A percentile compares a stretch with the other conserved stretches of the same genome.
Conservation (phyloP, 192 early-diverging fungal species). For the Backusella macrospora region DNA sequence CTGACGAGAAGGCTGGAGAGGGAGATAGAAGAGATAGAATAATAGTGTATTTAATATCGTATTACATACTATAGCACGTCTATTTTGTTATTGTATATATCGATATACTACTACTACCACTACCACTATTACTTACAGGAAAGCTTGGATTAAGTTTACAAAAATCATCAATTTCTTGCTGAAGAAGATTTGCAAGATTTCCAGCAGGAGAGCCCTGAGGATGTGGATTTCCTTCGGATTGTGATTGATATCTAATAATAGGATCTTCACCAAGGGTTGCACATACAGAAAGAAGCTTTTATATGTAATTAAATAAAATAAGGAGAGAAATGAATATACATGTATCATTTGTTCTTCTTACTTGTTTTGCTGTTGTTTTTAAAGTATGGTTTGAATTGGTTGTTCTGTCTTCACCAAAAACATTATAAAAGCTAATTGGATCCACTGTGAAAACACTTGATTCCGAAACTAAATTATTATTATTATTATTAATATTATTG, state of each 20-base stretch:
- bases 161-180: constrained; percentile 83
- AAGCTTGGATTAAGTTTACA: constrained; percentile 65
- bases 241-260: constrained; percentile 87
- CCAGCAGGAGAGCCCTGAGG: constrained; percentile 48
- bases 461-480: constrained; percentile 29
- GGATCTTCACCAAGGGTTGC: constrained; percentile 90
- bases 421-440: constrained; percentile 61
- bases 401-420: constrained; percentile 63
- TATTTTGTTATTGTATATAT: too few relatives aligned
- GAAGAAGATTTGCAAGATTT: constrained; percentile 77
- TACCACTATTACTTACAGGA: constrained; percentile 49
- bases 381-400: constrained; percentile 2
- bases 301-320: background rate
- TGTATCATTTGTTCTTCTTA: background rate
- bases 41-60: too few relatives aligned
- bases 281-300: constrained; percentile 83
- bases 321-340: background rate
- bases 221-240: constrained; percentile 59
- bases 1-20: constrained; percentile 39
- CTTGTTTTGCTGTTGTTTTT: constrained; percentile 25
- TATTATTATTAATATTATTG: background rate
- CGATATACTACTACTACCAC: too few relatives aligned
- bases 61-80: too few relatives aligned
- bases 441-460: constrained; percentile 68
- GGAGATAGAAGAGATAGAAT: too few relatives aligned